A percentile compares a stretch with the other conserved stretches of the same genome.
These are phyloP conservation scores for Aspergillus carlsbadensis DNA, from an alignment of 495 filamentous ascomycete genomes.

Conservation along the genomic window DNA sequence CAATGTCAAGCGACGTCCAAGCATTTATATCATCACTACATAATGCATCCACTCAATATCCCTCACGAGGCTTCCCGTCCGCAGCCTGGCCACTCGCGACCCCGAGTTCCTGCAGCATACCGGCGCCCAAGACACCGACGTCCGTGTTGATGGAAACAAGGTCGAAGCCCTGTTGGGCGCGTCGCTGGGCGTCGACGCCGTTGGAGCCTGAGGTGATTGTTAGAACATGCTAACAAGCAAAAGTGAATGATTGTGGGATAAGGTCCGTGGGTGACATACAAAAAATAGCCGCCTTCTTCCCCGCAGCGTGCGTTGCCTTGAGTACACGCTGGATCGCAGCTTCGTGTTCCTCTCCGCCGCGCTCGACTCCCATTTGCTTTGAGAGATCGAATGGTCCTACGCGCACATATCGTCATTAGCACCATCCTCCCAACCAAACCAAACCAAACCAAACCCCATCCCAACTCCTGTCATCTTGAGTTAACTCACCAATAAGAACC, in stretches of 20 bases:
- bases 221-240: background rate
- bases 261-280: conserved; percentile 52
- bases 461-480: too few species aligned
- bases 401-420: too few species aligned
- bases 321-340: conserved; percentile 65
- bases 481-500: conserved; percentile 38
- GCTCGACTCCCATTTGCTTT: conserved; percentile 37
- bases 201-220: conserved; percentile 36
- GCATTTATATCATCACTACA: background rate
- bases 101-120: conserved; percentile 34
- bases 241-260: background rate
- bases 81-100: conserved; percentile 26
- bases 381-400: conserved; percentile 57
- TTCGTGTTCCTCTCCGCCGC: conserved; percentile 45
- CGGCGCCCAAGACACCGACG: conserved; percentile 47
- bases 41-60: too few species aligned
- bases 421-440: too few species aligned
- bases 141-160: conserved; percentile 71
- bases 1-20: too few species aligned
- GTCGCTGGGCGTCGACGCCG: conserved; percentile 61
- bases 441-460: too few species aligned
- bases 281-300: conserved; percentile 79
- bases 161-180: conserved; percentile 68
- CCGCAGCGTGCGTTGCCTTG: conserved; percentile 59
- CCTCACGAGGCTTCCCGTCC: conserved; percentile 6